These are phyloP conservation scores for Graphilbum fragrans DNA, from an alignment of 2,329 filamentous ascomycete genomes.

Conservation along the genomic window DNA sequence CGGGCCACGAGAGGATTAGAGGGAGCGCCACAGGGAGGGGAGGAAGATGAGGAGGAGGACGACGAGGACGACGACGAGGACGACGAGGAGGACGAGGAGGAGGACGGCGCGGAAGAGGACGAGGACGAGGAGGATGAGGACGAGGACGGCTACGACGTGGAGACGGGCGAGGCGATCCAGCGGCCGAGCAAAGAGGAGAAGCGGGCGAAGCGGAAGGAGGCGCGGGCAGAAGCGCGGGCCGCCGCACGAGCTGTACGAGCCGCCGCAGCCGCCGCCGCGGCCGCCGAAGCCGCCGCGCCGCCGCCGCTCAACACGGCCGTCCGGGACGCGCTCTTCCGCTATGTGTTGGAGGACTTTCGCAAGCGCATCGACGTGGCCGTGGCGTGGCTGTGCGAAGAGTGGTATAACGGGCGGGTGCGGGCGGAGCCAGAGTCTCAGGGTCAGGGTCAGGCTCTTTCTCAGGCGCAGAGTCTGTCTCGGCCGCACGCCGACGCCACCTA, in stretches of 20 bases:
- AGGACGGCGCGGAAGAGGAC: slow-evolving; percentile 73
- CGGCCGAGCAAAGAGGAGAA: slow-evolving; percentile 10
- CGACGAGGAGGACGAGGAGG: slow-evolving; percentile 69
- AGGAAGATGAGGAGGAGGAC: slow-evolving; percentile 17
- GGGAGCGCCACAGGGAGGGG: slow-evolving; percentile 22
- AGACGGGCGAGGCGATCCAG: background rate
- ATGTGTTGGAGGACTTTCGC: slow-evolving; percentile 86
- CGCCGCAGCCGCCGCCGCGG: too few relatives aligned
- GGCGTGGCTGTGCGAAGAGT: slow-evolving; percentile 92
- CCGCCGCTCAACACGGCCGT: slow-evolving; percentile 54
- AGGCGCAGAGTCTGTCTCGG: too few relatives aligned
- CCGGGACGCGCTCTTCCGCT: slow-evolving; percentile 69
- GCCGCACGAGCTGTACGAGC: slow-evolving; percentile 6
- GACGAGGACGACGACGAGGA: slow-evolving; percentile 40
- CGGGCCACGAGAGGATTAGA: slow-evolving; percentile 63
- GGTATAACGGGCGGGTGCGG: slow-evolving; percentile 71
- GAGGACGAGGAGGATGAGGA: slow-evolving; percentile 80
- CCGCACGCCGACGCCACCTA: slow-evolving; percentile 43
- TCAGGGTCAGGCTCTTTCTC: too few relatives aligned
- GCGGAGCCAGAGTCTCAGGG: slow-evolving; percentile 14
- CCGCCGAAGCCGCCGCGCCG: slow-evolving; percentile 11
- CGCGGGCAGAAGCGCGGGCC: slow-evolving; percentile 55
- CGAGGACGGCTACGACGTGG: slow-evolving; percentile 47
- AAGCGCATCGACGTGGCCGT: slow-evolving; percentile 82
- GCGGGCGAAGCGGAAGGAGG: slow-evolving; percentile 43